These are phyloP conservation scores for Trametes punicea DNA, from an alignment of 768 basidiomycete genomes.

Conservation along the genomic window DNA sequence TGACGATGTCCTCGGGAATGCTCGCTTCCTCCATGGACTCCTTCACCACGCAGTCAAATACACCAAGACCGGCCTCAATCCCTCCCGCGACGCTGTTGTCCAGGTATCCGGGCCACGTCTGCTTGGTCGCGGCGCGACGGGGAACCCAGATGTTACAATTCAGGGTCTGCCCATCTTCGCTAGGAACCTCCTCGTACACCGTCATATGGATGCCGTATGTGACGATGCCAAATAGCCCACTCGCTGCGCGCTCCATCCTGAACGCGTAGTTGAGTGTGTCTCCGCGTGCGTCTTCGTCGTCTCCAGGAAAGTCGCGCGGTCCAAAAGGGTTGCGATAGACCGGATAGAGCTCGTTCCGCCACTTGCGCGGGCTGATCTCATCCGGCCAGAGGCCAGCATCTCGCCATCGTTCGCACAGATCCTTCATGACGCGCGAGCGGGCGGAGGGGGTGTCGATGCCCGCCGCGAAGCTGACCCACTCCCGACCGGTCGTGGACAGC, in stretches of 20 bases:
- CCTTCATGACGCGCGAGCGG: slow-evolving; percentile 59
- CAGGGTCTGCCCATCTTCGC: slow-evolving; percentile 28
- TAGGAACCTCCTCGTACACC: slow-evolving; percentile 52
- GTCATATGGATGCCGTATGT: slow-evolving; percentile 95
- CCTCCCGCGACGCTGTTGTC: slow-evolving; percentile 95
- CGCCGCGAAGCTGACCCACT: slow-evolving; percentile 45
- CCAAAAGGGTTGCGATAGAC: slow-evolving; percentile 72
- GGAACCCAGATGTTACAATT: slow-evolving; percentile 80
- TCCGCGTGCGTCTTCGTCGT: slow-evolving; percentile 12
- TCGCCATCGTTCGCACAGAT: slow-evolving; percentile 74
- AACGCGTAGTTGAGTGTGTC: slow-evolving; percentile 64
- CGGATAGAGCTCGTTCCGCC: slow-evolving; percentile 85
- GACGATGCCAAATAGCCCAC: slow-evolving; percentile 82
- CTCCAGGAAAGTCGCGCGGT: slow-evolving; percentile 39
- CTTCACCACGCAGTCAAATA: slow-evolving; percentile 77
- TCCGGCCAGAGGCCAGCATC: slow-evolving; percentile 58
- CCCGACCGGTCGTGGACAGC: slow-evolving; percentile 5
- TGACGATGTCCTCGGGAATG: slow-evolving; percentile 62
- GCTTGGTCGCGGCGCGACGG: slow-evolving; percentile 79
- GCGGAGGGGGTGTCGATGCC: slow-evolving; percentile 53
- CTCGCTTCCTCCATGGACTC: slow-evolving; percentile 95
- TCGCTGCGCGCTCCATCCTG: slow-evolving; percentile 86
- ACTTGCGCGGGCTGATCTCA: slow-evolving; percentile 71
- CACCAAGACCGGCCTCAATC: slow-evolving; percentile 73
- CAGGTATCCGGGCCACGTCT: slow-evolving; percentile 83